Evolutionary conservation across 1,139 yeast species (phyloP).

Genomic region (Lodderomyces jiufengensis): DNA sequence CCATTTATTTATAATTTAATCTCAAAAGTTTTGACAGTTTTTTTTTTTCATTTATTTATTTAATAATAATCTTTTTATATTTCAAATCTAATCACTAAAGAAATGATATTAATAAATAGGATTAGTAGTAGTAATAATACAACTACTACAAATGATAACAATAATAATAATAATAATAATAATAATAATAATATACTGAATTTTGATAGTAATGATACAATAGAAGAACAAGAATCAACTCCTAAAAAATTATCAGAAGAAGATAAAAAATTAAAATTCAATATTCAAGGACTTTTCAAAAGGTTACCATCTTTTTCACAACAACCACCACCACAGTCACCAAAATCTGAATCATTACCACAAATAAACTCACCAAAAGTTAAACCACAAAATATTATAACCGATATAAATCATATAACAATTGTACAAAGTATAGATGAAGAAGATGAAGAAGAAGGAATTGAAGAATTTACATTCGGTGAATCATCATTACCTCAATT

Average conservation of each 20-base stretch:
- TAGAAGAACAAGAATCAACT: not conserved
- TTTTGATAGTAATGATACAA: no score
- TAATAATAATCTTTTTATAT: no score
- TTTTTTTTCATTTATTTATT: no score
- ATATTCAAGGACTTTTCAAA: constrained; percentile 11
- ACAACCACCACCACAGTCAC: not conserved
- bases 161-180: not conserved
- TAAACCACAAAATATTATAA: constrained; percentile 5
- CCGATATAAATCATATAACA: constrained; percentile 8
- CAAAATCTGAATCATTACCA: not conserved
- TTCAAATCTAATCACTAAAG: no score
- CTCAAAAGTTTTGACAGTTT: no score
- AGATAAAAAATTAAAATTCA: constrained; percentile 11
- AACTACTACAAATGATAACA: no score
- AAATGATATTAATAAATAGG: constrained; percentile 12
- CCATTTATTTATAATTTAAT: no score
- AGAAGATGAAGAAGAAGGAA: constrained; percentile 6
- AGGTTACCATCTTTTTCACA: constrained; percentile 5
- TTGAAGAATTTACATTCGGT: not conserved
- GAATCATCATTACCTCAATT: not conserved
- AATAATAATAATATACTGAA: constrained; percentile 2
- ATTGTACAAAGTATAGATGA: constrained; percentile 8
- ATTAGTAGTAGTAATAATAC: constrained; percentile 3
- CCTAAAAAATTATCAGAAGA: not conserved
- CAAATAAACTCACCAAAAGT: not conserved